Conservation (phyloP, 257 asterid species). For the Jacaranda copaia region DNA sequence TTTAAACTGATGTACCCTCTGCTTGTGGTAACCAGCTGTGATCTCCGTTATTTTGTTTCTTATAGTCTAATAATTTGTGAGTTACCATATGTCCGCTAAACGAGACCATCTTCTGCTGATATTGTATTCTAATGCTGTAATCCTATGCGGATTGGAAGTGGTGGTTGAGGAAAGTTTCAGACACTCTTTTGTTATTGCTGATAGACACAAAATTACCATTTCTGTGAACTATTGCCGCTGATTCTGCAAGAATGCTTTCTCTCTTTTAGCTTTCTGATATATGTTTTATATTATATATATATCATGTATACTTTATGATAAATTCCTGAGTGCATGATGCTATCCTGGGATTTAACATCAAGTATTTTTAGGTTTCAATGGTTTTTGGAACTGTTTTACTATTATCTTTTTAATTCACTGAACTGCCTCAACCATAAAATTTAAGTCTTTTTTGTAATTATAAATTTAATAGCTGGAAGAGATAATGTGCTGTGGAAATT, state of each 20-base stretch:
- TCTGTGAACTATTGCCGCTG: slow-evolving; percentile 4
- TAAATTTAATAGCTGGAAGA: slow-evolving; percentile 5
- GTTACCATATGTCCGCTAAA: background rate
- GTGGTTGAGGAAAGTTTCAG: background rate
- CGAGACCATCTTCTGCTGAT: background rate
- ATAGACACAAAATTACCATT: background rate
- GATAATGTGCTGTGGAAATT: slow-evolving; percentile 22
- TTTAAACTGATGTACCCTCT: slow-evolving; percentile 9
- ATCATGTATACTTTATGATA: background rate
- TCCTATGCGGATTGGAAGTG: background rate
- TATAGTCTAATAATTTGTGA: background rate
- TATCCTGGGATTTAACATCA: background rate
- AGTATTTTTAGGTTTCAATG: background rate
- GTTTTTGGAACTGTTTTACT: background rate
- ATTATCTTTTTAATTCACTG: slow-evolving; percentile 4
- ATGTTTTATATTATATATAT: too few relatives aligned
- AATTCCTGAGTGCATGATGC: background rate
- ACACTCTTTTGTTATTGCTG: background rate
- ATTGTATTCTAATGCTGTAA: background rate
- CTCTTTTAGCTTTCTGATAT: background rate
- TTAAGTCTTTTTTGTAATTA: background rate
- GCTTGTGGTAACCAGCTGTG: background rate
- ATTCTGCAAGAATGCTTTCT: background rate
- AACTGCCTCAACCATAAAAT: slow-evolving; percentile 20
- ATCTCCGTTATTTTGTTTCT: background rate